phyloP scores from a whole-genome alignment of 1,139 yeast species.

The Saccharomyces hybrid region DNA sequence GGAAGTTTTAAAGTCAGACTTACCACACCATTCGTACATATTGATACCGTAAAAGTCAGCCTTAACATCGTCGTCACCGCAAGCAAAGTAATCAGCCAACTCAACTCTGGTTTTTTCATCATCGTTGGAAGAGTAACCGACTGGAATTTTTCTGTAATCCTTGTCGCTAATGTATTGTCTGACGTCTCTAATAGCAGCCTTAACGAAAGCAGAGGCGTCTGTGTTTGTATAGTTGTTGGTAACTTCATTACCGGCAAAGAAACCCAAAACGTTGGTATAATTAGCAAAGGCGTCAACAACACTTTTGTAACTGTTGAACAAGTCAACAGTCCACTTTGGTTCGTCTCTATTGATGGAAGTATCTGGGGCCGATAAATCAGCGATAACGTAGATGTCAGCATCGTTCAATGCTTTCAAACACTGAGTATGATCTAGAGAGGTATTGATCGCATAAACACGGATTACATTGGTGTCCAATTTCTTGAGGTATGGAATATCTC shows the following conservation, averaged over 20 bases:
- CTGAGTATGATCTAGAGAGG: constrained; percentile 53
- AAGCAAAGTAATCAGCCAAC: constrained; percentile 67
- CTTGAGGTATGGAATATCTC: constrained; percentile 67
- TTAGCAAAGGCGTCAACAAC: constrained; percentile 59
- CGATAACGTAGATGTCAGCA: constrained; percentile 72
- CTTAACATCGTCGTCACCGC: constrained; percentile 56
- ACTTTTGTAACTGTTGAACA: constrained; percentile 57
- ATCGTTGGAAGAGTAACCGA: constrained; percentile 78
- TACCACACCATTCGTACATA: constrained; percentile 96
- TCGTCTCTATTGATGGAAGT: constrained; percentile 54
- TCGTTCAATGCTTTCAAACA: constrained; percentile 63
- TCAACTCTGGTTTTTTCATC: constrained; percentile 58
- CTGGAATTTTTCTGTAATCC: constrained; percentile 62
- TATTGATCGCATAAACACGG: constrained; percentile 69
- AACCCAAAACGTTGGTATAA: constrained; percentile 67
- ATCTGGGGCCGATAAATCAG: constrained; percentile 64
- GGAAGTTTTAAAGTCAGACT: constrained; percentile 51
- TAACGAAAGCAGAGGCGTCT: constrained; percentile 70
- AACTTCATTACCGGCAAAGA: constrained; percentile 80
- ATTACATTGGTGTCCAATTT: constrained; percentile 58
- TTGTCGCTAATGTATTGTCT: constrained; percentile 55
- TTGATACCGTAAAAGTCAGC: constrained; percentile 92
- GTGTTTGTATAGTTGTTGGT: constrained; percentile 60
- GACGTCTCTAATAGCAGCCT: constrained; percentile 75
- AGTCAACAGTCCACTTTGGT: constrained; percentile 54